Conservation (phyloP, 2,329 filamentous ascomycete species). For the Mycogone perniciosa region DNA sequence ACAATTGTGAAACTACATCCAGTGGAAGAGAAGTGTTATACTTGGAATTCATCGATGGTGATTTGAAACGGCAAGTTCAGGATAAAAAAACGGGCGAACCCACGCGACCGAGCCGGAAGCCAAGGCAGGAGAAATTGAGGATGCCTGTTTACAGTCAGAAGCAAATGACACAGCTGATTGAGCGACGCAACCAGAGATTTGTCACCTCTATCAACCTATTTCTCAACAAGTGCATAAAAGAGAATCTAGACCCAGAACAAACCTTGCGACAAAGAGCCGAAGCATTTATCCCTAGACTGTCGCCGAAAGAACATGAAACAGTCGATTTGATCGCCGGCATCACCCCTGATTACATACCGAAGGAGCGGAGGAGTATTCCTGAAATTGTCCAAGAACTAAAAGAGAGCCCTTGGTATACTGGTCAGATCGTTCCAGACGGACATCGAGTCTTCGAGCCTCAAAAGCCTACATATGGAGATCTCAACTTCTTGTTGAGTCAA, state of each 20-base stretch:
- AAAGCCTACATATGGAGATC: slow-evolving; percentile 70
- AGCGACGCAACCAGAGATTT: slow-evolving; percentile 84
- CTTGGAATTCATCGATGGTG: slow-evolving; percentile 90
- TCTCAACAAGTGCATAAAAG: slow-evolving; percentile 63
- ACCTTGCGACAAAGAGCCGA: slow-evolving; percentile 54
- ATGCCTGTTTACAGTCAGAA: slow-evolving; percentile 92
- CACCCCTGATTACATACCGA: slow-evolving; percentile 67
- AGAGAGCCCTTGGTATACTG: slow-evolving; percentile 77
- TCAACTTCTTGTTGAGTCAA: slow-evolving; percentile 83
- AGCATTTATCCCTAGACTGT: slow-evolving; percentile 56
- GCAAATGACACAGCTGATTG: slow-evolving; percentile 83
- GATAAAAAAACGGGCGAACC: slow-evolving; percentile 68
- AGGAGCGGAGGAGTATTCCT: slow-evolving; percentile 69
- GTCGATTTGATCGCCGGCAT: slow-evolving; percentile 32
- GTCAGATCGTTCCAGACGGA: slow-evolving; percentile 88
- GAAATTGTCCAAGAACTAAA: slow-evolving; percentile 84
- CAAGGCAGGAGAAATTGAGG: slow-evolving; percentile 73
- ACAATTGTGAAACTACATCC: slow-evolving; percentile 8
- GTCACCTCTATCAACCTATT: slow-evolving; percentile 69
- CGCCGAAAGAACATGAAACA: slow-evolving; percentile 31
- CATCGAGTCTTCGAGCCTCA: slow-evolving; percentile 88
- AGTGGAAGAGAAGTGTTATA: slow-evolving; percentile 64
- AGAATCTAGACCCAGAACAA: slow-evolving; percentile 60
- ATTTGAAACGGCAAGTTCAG: slow-evolving; percentile 73
- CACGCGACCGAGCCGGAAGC: slow-evolving; percentile 58